These are phyloP conservation scores for Eucommia ulmoides DNA, from an alignment of 257 asterid genomes.

Conservation along the genomic window DNA sequence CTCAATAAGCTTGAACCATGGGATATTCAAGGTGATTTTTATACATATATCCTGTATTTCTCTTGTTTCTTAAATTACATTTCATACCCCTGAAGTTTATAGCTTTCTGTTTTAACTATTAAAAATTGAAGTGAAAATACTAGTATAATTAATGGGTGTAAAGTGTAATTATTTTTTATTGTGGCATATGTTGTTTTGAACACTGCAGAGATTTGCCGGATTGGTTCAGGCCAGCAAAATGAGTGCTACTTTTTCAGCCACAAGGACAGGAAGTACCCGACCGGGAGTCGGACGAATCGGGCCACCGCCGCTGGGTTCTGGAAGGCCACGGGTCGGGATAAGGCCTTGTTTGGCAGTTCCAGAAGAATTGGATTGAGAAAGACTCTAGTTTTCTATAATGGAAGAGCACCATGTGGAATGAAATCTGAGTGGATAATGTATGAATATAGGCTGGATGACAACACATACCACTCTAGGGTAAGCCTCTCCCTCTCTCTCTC, in stretches of 20 bases:
- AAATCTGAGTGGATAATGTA: conserved; percentile 24
- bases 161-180: not conserved
- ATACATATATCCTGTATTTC: too few species aligned
- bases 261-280: conserved; percentile 18
- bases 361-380: conserved; percentile 19
- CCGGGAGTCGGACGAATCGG: conserved; percentile 16
- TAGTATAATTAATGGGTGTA: not conserved
- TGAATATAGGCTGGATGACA: too few species aligned
- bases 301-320: conserved; percentile 21
- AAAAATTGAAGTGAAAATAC: not conserved
- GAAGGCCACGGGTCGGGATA: conserved; percentile 24
- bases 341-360: conserved; percentile 9
- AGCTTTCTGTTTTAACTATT: not conserved
- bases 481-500: not conserved
- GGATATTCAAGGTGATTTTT: conserved; percentile 22
- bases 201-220: conserved; percentile 16
- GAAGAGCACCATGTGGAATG: conserved; percentile 19
- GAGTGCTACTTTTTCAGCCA: conserved; percentile 23
- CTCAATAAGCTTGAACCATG: conserved; percentile 21
- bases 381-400: conserved; percentile 19
- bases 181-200: not conserved
- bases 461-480: not conserved
- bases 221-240: conserved; percentile 12
- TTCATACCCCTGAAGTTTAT: too few species aligned
- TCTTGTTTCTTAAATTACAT: too few species aligned